Percentiles rank a stretch among this genome's conserved stretches.
These are phyloP conservation scores for Fusarium praegraminearum DNA, from an alignment of 2,329 filamentous ascomycete species.

Conservation along the genomic window DNA sequence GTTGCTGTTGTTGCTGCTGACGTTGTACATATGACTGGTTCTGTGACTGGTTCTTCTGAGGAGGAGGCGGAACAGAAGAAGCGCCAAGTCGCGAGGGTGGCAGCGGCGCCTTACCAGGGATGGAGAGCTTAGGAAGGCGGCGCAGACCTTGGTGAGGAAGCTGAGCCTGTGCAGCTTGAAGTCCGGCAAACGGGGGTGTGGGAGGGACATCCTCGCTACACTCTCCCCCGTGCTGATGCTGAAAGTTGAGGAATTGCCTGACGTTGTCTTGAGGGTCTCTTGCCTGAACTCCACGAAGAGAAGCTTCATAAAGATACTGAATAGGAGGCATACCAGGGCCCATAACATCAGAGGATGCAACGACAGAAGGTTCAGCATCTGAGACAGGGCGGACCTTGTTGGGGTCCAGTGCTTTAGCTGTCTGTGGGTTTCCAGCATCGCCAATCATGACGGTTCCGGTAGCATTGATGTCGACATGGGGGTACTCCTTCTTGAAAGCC, in stretches of 20 bases:
- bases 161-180: constrained; percentile 58
- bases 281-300: constrained; percentile 74
- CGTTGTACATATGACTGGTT: constrained; percentile 41
- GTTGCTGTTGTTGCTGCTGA: constrained; percentile 11
- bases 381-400: constrained; percentile 75
- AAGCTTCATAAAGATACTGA: constrained; percentile 78
- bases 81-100: constrained; percentile 46
- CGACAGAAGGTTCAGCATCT: constrained; percentile 81
- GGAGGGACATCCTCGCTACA: constrained; percentile 68
- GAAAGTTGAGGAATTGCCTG: constrained; percentile 88
- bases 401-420: constrained; percentile 67
- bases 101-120: constrained; percentile 59
- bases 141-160: constrained; percentile 67
- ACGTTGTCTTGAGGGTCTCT: constrained; percentile 94
- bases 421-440: constrained; percentile 81
- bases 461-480: constrained; percentile 65
- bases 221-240: constrained; percentile 65
- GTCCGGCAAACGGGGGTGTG: constrained; percentile 74
- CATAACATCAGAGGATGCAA: constrained; percentile 91
- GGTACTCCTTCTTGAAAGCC: constrained; percentile 80
- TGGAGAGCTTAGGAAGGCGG: constrained; percentile 71
- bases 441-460: constrained; percentile 81
- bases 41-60: constrained; percentile 45
- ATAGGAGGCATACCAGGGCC: constrained; percentile 77
- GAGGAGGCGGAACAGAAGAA: constrained; percentile 47